Base-by-base conservation (phyloP, 768 basidiomycete species). In the Panaeolus papilionaceus region DNA sequence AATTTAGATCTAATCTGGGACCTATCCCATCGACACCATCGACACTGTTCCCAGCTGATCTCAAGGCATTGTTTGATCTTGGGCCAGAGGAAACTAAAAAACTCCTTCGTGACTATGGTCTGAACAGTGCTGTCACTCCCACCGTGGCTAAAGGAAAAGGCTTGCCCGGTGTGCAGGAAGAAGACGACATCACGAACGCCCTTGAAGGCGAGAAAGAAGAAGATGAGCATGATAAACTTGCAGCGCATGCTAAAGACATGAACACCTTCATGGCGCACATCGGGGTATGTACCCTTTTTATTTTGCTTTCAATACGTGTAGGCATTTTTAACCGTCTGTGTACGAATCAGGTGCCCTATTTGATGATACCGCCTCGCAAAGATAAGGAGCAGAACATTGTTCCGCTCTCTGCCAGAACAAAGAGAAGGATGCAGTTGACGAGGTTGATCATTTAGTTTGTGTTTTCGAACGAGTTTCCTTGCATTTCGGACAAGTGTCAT, bases 241-340 rank as follows among this genome's bases (percentile, higher is more conserved):
- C 69, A 40, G 68, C 75, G 23, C 76, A 80, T 61, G 80, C 80
- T 20, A 70, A 75, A 45, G 81, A 85, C 66, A 72, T 83, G 68
- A 81, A 82, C 66, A 80, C 72, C n/a, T 84, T 84, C 69, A 83
- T 84, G 81, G 74, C 79, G 16, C 81, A 83, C 69, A 82, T 84
- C 63, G 84, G 84, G 71, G 84, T 86, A 72, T 62, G 81, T 78
- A 14, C 23, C 23, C 23, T 38, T 33, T 66, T 71, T 64, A 39
- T 44, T 63, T 62, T 49, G 39, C 33, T 33, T 33, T 23, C 23
- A 47, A n/a, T 33, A 63, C 42, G 28, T 33, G 28, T 37, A 33
- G 33, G 18, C 47, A 68, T 51, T 44, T 23, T 38, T 62, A 26
- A 63, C 49, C 39, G 70, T 14, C 65, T 54, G 37, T 64, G 63